Evolutionary conservation across 176 grass and related monocot species (phyloP).

Genomic region (Melocanna baccifera): DNA sequence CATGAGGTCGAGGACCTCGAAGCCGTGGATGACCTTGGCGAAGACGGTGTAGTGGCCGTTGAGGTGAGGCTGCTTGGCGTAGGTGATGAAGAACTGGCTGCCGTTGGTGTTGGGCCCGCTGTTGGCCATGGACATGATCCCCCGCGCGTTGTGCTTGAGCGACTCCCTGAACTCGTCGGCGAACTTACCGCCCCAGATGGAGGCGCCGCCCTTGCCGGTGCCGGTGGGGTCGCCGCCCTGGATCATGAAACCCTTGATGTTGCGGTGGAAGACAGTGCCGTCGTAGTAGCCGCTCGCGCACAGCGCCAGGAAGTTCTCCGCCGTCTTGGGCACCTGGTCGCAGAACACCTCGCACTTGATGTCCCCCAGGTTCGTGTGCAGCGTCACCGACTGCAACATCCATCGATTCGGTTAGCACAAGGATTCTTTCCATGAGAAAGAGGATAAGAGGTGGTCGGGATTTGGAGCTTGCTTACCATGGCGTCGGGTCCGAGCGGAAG

Average conservation of each 20-base stretch:
- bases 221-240: slow-evolving; percentile 93
- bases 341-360: slow-evolving; percentile 98
- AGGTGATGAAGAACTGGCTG: slow-evolving; percentile 97
- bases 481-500: neutral
- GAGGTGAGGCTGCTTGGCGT: slow-evolving; percentile 91
- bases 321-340: slow-evolving; percentile 72
- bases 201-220: slow-evolving; percentile 79
- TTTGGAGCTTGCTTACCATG: slow-evolving; percentile 42
- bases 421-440: neutral
- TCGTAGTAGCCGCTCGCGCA: slow-evolving; percentile 96
- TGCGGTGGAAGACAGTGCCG: slow-evolving; percentile 88
- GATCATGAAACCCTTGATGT: slow-evolving; percentile 99
- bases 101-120: slow-evolving; percentile 90
- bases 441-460: neutral
- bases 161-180: slow-evolving; percentile 84
- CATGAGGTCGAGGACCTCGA: slow-evolving; percentile 95
- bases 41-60: slow-evolving; percentile 97
- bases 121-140: slow-evolving; percentile 87
- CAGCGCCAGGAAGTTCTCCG: slow-evolving; percentile 92
- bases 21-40: slow-evolving; percentile 97
- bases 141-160: slow-evolving; percentile 87
- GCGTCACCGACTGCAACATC: slow-evolving; percentile 74
- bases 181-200: slow-evolving; percentile 93
- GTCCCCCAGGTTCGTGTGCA: slow-evolving; percentile 98
- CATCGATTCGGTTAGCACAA: neutral